A percentile compares a stretch with the other conserved stretches of the same genome.
These are phyloP conservation scores for Crithidia fasciculata DNA, from an alignment of 208 protist genomes.

Conservation along the genomic window DNA sequence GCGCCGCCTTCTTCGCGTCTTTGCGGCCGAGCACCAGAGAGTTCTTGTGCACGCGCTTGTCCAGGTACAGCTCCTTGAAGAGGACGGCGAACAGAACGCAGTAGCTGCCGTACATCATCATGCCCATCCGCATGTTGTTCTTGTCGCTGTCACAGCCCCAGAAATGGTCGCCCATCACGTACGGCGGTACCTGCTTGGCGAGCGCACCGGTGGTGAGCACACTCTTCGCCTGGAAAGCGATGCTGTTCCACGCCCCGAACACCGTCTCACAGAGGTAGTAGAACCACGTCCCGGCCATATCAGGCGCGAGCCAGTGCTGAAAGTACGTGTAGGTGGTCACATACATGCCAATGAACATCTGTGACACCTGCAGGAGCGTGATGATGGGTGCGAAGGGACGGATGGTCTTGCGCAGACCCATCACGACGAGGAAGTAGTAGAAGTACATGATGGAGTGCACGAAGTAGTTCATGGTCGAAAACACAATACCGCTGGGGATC, in stretches of 20 bases:
- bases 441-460: conserved; percentile 96
- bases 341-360: conserved; percentile 91
- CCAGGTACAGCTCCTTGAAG: conserved; percentile 55
- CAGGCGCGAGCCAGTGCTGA: conserved; percentile 37
- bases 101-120: conserved; percentile 92
- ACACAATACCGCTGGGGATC: conserved; percentile 50
- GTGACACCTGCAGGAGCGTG: conserved; percentile 81
- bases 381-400: conserved; percentile 76
- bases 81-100: conserved; percentile 86
- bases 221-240: conserved; percentile 12
- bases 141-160: conserved; percentile 50
- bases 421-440: conserved; percentile 86
- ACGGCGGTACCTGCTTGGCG: conserved; percentile 46
- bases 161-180: conserved; percentile 31
- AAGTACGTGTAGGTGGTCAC: conserved; percentile 59
- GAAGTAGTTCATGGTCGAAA: conserved; percentile 88
- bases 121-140: conserved; percentile 46
- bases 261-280: conserved; percentile 17
- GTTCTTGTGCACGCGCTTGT: conserved; percentile 30
- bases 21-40: conserved; percentile 30
- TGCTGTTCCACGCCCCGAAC: conserved; percentile 9
- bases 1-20: not conserved
- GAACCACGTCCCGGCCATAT: conserved; percentile 16
- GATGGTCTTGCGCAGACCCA: conserved; percentile 53
- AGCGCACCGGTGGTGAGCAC: conserved; percentile 40